These are phyloP conservation scores for Candida mesenterica DNA, from an alignment of 1,139 yeast species.

Conservation along the genomic window DNA sequence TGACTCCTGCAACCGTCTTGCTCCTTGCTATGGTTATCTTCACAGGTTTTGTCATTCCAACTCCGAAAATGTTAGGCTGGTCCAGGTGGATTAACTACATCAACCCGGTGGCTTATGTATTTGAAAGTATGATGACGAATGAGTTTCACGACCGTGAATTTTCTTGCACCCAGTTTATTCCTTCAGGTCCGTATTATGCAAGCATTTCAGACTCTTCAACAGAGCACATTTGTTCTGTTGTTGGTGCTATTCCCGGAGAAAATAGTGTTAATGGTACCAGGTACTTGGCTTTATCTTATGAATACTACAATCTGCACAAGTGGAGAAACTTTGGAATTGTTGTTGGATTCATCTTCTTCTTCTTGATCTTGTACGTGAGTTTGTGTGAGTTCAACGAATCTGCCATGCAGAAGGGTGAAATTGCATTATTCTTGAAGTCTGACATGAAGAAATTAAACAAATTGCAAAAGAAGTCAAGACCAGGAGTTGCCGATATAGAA, in stretches of 20 bases:
- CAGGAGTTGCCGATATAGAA: constrained; percentile 15
- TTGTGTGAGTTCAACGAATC: constrained; percentile 69
- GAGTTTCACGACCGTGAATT: constrained; percentile 48
- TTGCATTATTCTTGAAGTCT: constrained; percentile 57
- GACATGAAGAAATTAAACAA: constrained; percentile 26
- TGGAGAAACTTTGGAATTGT: constrained; percentile 87
- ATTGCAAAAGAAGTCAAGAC: constrained; percentile 24
- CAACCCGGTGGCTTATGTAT: constrained; percentile 64
- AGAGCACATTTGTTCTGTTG: constrained; percentile 57
- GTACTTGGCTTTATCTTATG: constrained; percentile 47
- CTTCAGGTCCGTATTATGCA: constrained; percentile 47
- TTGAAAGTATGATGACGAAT: constrained; percentile 49
- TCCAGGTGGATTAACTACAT: constrained; percentile 75
- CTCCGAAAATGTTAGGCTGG: constrained; percentile 70
- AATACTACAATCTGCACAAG: constrained; percentile 55
- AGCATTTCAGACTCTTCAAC: constrained; percentile 26
- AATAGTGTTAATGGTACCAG: constrained; percentile 54
- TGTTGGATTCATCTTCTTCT: constrained; percentile 53
- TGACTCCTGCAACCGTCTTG: constrained; percentile 69
- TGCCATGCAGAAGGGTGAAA: constrained; percentile 81
- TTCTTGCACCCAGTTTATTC: constrained; percentile 48
- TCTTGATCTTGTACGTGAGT: constrained; percentile 53
- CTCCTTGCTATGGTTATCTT: constrained; percentile 46
- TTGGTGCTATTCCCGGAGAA: constrained; percentile 63
- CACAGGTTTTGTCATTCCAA: constrained; percentile 77